phyloP scores from a whole-genome alignment of 495 filamentous ascomycete genomes.

The Lasiosphaeris hirsuta region DNA sequence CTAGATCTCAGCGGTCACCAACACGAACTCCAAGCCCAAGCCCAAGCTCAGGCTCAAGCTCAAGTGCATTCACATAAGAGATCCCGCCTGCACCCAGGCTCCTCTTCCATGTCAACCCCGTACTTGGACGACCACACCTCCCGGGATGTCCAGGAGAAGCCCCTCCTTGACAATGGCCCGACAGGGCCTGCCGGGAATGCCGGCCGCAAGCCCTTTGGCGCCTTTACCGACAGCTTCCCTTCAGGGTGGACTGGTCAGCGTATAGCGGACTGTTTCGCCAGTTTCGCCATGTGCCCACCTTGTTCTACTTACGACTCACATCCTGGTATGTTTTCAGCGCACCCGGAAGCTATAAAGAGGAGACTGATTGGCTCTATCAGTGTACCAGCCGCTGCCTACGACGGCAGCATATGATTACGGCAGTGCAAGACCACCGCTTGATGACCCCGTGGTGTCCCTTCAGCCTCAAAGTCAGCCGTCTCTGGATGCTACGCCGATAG shows the following conservation, averaged over 20 bases:
- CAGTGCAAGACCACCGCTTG: conserved; percentile 26
- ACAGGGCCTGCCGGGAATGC: conserved; percentile 19
- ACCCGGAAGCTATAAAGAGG: background rate
- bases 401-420: conserved; percentile 34
- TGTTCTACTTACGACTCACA: conserved; percentile 39
- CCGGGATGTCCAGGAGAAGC: conserved; percentile 38
- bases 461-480: conserved; percentile 26
- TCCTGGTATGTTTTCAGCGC: conserved; percentile 20
- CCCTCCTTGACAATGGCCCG: conserved; percentile 21
- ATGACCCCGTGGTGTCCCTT: conserved; percentile 25
- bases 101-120: conserved; percentile 25
- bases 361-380: conserved; percentile 16
- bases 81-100: conserved; percentile 33
- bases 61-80: conserved; percentile 29
- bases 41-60: no score
- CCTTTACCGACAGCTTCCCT: conserved; percentile 20
- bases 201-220: conserved; percentile 20
- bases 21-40: background rate
- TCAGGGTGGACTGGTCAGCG: conserved; percentile 34
- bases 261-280: conserved; percentile 37
- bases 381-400: conserved; percentile 32
- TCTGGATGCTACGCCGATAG: conserved; percentile 18
- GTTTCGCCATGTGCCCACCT: conserved; percentile 37
- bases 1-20: conserved; percentile 18
- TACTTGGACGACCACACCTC: conserved; percentile 16